Conservation (phyloP, 1,139 yeast genomes). For the Hansenula lynferdii region DNA sequence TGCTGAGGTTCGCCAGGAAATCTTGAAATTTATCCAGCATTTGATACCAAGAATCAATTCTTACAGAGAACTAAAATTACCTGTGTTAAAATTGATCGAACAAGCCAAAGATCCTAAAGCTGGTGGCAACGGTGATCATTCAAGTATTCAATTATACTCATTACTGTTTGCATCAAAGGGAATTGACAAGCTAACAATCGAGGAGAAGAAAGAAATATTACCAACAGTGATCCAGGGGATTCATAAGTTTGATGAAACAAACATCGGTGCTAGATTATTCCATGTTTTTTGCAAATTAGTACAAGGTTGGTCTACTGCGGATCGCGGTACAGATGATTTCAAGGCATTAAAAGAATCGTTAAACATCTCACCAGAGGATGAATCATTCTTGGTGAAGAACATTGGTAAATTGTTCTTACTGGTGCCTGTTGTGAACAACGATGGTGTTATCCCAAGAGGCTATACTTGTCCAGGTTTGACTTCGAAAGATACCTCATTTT, state of each 20-base stretch:
- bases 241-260: slow-evolving; percentile 26
- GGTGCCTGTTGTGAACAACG: slow-evolving; percentile 36
- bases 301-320: slow-evolving; percentile 45
- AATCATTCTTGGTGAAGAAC: slow-evolving; percentile 40
- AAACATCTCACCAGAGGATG: slow-evolving; percentile 25
- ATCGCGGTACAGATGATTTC: slow-evolving; percentile 39
- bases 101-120: slow-evolving; percentile 59
- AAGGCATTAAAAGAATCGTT: slow-evolving; percentile 30
- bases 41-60: slow-evolving; percentile 64
- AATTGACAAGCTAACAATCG: slow-evolving; percentile 41
- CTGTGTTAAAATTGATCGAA: slow-evolving; percentile 52
- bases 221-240: slow-evolving; percentile 48
- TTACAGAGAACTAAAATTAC: slow-evolving; percentile 49
- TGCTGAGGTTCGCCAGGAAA: slow-evolving; percentile 60
- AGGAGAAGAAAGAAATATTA: slow-evolving; percentile 34
- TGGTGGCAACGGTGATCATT: slow-evolving; percentile 40
- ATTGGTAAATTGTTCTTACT: slow-evolving; percentile 56
- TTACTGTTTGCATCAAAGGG: slow-evolving; percentile 65
- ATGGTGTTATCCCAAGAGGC: slow-evolving; percentile 34
- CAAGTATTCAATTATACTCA: slow-evolving; percentile 59
- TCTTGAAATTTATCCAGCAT: slow-evolving; percentile 63
- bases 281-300: slow-evolving; percentile 54
- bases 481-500: slow-evolving; percentile 47
- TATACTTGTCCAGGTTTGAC: slow-evolving; percentile 60
- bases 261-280: slow-evolving; percentile 56